Evolutionary conservation across 2,329 filamentous ascomycete genomes (phyloP).

Genomic region (Verticillium longisporum): DNA sequence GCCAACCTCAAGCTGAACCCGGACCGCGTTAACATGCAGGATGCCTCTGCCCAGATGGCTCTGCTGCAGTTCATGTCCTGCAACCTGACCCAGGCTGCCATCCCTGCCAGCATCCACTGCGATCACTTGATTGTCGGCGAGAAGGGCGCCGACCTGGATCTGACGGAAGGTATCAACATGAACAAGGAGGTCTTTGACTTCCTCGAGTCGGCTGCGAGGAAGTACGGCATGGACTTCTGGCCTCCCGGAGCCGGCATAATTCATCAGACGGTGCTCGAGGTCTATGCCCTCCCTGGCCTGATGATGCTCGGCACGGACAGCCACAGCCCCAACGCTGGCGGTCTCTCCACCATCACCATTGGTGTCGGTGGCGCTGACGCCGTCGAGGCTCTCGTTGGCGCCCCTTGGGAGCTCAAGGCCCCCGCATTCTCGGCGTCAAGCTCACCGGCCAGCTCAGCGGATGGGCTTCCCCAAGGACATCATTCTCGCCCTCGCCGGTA

Average conservation of each 20-base stretch:
- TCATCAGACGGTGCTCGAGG: conserved; percentile 95
- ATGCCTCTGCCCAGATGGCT: conserved; percentile 97
- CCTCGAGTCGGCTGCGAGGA: conserved; percentile 82
- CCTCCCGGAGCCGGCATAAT: conserved; percentile 91
- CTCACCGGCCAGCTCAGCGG: conserved; percentile 77
- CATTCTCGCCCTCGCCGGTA: conserved; percentile 82
- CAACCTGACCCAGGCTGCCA: conserved; percentile 78
- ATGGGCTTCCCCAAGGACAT: conserved; percentile 94
- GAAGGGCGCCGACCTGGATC: conserved; percentile 78
- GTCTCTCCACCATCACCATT: conserved; percentile 87
- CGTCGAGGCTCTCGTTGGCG: conserved; percentile 91
- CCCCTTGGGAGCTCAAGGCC: conserved; percentile 95
- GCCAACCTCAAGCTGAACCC: conserved; percentile 96
- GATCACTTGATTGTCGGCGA: conserved; percentile 98
- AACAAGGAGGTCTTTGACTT: conserved; percentile 99
- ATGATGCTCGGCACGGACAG: conserved; percentile 99
- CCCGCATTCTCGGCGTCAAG: conserved; percentile 79
- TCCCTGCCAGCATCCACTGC: conserved; percentile 96
- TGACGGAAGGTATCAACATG: conserved; percentile 76
- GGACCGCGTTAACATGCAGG: conserved; percentile 97
- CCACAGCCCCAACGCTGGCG: conserved; percentile 96
- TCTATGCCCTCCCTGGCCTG: conserved; percentile 91
- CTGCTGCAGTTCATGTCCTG: conserved; percentile 98
- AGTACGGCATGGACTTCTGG: conserved; percentile 95
- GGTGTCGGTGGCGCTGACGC: conserved; percentile 96